These are phyloP conservation scores for Diplodia scrobiculata DNA, from an alignment of 2,329 filamentous ascomycete genomes.

Conservation along the genomic window DNA sequence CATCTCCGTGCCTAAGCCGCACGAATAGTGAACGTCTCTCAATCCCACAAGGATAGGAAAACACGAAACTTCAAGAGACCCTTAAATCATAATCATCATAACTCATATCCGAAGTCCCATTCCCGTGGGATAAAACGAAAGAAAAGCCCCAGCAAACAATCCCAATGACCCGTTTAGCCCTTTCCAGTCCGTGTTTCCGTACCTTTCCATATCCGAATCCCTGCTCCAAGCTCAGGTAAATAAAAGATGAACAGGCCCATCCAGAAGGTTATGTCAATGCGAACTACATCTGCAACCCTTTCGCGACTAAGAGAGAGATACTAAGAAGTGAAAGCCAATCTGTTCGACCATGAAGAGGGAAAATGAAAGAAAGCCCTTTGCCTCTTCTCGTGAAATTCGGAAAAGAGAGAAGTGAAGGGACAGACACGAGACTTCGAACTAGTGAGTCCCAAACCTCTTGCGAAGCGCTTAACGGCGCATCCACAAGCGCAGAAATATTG, in stretches of 20 bases:
- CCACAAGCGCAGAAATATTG: neutral
- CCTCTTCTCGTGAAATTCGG: neutral
- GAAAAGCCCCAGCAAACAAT: neutral
- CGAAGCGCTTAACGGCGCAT: neutral
- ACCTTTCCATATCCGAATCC: neutral
- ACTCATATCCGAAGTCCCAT: constrained; percentile 10
- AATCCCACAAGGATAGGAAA: neutral
- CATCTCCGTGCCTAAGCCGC: neutral
- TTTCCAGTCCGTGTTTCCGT: neutral
- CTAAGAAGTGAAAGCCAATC: constrained; percentile 3
- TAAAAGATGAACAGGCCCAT: neutral
- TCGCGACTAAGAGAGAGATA: neutral
- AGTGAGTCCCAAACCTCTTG: neutral
- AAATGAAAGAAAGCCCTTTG: constrained; percentile 3
- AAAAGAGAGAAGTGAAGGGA: constrained; percentile 6
- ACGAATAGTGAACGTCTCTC: neutral
- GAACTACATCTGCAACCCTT: constrained; percentile 7
- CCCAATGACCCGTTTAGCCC: neutral
- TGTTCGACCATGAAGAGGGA: neutral
- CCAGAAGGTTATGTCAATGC: constrained; percentile 2
- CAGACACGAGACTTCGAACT: neutral
- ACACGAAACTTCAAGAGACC: neutral
- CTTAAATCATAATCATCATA: constrained; percentile 20
- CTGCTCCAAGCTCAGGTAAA: neutral
- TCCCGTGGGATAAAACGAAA: neutral